These are phyloP conservation scores for Huiozyma sinensis DNA, from an alignment of 805 yeast species.

Conservation along the genomic window DNA sequence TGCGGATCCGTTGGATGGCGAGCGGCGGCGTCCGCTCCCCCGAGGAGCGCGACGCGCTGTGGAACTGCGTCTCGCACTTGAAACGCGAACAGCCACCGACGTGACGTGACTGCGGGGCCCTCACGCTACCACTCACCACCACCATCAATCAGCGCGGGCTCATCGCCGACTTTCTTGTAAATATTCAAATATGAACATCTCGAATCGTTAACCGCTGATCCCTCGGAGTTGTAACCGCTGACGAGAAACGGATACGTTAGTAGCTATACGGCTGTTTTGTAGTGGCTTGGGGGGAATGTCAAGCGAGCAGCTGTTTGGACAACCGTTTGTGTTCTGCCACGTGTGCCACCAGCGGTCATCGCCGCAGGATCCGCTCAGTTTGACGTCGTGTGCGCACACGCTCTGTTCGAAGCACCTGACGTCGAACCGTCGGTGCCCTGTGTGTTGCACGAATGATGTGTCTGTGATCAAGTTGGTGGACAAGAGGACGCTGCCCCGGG, in stretches of 20 bases:
- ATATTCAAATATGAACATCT: no score
- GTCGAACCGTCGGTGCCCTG: slow-evolving; percentile 8
- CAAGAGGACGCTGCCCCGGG: slow-evolving; percentile 13
- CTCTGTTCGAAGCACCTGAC: slow-evolving; percentile 26
- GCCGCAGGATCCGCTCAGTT: slow-evolving; percentile 15
- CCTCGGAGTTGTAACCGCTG: no score
- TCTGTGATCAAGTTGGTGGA: slow-evolving; percentile 14
- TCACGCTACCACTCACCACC: no score
- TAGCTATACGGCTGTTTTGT: no score
- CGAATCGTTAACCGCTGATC: no score
- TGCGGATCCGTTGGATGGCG: slow-evolving; percentile 83
- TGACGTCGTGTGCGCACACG: slow-evolving; percentile 33
- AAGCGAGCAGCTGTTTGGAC: slow-evolving; percentile 8
- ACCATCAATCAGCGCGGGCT: no score
- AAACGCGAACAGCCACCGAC: slow-evolving; percentile 1
- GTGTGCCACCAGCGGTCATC: slow-evolving; percentile 24
- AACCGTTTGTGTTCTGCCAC: slow-evolving; percentile 26
- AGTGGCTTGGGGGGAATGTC: no score
- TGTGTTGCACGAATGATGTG: slow-evolving; percentile 14
- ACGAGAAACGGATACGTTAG: no score
- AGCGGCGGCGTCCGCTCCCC: slow-evolving; percentile 61
- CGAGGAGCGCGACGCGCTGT: slow-evolving; percentile 47
- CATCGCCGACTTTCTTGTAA: no score
- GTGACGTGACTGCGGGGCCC: background rate
- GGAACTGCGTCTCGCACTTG: slow-evolving; percentile 3